These are phyloP conservation scores for Aspergillus pseudotamarii DNA, from an alignment of 2,329 filamentous ascomycete genomes.

Conservation along the genomic window DNA sequence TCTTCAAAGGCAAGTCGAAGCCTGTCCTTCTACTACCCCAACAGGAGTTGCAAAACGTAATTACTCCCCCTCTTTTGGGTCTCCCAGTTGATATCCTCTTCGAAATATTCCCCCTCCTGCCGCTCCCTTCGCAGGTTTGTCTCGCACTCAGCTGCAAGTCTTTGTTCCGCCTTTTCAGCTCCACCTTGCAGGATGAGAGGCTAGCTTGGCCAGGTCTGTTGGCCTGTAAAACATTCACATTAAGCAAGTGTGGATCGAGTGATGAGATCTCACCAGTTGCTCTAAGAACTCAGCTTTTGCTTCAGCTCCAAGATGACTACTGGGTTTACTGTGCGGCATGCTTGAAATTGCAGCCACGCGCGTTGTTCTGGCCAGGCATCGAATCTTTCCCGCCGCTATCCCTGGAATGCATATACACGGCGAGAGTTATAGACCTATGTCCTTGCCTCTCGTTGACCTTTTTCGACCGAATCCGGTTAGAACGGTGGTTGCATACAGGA, in stretches of 20 bases:
- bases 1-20: too few relatives aligned
- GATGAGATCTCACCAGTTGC: not conserved
- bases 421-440: not conserved
- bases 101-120: constrained; percentile 3
- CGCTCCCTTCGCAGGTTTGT: constrained; percentile 3
- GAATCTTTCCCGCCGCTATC: too few relatives aligned
- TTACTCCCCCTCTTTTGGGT: not conserved
- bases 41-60: too few relatives aligned
- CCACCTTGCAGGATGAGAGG: not conserved
- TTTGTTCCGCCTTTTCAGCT: constrained; percentile 1
- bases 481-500: not conserved
- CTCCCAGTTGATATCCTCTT: constrained; percentile 5
- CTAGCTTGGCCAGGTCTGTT: constrained; percentile 4
- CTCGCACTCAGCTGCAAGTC: constrained; percentile 11
- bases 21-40: not conserved
- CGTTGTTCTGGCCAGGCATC: not conserved
- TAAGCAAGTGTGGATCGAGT: not conserved
- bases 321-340: not conserved
- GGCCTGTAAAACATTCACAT: not conserved
- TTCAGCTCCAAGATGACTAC: not conserved
- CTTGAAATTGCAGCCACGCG: not conserved
- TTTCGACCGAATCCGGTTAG: not conserved
- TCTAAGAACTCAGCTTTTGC: constrained; percentile 1
- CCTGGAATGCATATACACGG: not conserved
- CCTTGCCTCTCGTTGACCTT: not conserved